Evolutionary conservation across 768 basidiomycete species (phyloP), one percentile per base, ranked within the genome.

Genomic region (Agrocybe praecox): DNA sequence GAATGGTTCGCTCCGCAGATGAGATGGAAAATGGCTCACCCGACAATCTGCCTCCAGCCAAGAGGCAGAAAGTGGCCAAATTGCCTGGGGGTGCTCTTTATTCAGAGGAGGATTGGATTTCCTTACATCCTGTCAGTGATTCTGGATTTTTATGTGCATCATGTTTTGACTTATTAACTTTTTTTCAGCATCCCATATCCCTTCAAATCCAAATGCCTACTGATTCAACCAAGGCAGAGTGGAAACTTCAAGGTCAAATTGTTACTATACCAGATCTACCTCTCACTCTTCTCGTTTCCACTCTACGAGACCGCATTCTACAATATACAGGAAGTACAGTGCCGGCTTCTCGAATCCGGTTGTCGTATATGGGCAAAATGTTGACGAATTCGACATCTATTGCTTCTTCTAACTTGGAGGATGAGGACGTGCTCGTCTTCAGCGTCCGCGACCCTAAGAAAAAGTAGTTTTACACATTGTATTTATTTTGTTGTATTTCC

Each of bases 41-140:
- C 8, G 89, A 87, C 53, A 87, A 84, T 47, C 75, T 86, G 19
- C 91, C 89, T 21, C 89, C 92, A 6, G 86, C 95, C 47, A 99
- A 99, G 74, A 81, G 94, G 52, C 91, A 93, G 65, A 86, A 86
- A 54, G 85, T 96, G 14, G 89, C 89, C 23, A 96, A 94, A 72
- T 74, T 94, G 34, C 90, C 92, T 2, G 92, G 87, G 24, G 94
- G 94, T 0, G 85, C 86, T 52, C 73, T 89, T 54, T 97, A 96
- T 71, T 82, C 93, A 7, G 95, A 94, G 65, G 80, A 84, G 52
- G 92, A 96, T 70, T 98, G 95, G 95, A 85, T 94, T 62, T 79
- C 79, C 46, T 87, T 94, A 84, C 94, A 98, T 69, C 92, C 94
- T 29, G 87, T 88, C 54, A 73, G 82, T 74, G 52, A 26, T 34